Percentiles rank a stretch among this genome's conserved stretches.
Evolutionary conservation across 2,329 filamentous ascomycete species (phyloP).

Genomic region (Aspergillus luchuensis): DNA sequence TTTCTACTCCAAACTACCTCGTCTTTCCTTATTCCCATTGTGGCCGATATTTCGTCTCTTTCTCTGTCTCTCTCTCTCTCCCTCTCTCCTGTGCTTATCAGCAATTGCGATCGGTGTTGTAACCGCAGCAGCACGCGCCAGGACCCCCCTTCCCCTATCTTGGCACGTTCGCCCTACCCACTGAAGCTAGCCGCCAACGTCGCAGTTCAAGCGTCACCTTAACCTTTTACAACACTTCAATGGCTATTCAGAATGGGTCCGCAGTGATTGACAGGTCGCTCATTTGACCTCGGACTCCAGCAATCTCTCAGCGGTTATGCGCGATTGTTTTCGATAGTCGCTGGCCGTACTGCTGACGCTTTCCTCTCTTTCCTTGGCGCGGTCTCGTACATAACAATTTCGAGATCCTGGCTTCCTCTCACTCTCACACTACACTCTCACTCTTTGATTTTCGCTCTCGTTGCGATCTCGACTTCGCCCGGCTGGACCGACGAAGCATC

Average conservation of each 20-base stretch:
- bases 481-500: slow-evolving; percentile 40
- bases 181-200: slow-evolving; percentile 9
- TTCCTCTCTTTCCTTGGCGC: slow-evolving; percentile 16
- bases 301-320: slow-evolving; percentile 20
- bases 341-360: slow-evolving; percentile 14
- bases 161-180: slow-evolving; percentile 16
- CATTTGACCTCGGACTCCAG: slow-evolving; percentile 6
- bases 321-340: slow-evolving; percentile 18
- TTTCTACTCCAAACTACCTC: neutral
- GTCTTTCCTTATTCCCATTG: neutral
- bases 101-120: slow-evolving; percentile 10
- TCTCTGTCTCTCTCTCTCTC: slow-evolving; percentile 5
- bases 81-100: slow-evolving; percentile 5
- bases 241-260: slow-evolving; percentile 15
- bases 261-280: slow-evolving; percentile 16
- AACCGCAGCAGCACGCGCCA: slow-evolving; percentile 16
- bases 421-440: neutral
- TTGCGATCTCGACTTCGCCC: slow-evolving; percentile 31
- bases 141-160: slow-evolving; percentile 15
- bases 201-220: slow-evolving; percentile 5
- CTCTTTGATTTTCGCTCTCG: slow-evolving; percentile 11
- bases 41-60: neutral
- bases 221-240: slow-evolving; percentile 9
- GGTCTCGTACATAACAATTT: slow-evolving; percentile 10
- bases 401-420: neutral